Conservation (phyloP, 108 stramenopile genomes). For the Skeletonema marinoi region DNA sequence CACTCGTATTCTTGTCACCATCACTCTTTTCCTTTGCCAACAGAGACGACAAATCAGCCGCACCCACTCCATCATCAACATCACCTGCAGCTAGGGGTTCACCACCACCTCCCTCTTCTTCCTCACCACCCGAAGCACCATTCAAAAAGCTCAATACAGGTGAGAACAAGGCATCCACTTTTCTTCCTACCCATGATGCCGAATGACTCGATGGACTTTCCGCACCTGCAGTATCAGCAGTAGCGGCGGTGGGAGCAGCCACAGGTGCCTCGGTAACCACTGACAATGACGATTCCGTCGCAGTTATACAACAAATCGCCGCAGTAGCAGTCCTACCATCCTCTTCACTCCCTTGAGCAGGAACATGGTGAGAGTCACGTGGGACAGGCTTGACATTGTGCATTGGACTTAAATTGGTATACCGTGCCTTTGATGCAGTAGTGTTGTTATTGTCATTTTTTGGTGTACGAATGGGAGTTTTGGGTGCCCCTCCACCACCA, state of each 20-base stretch:
- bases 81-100: too few relatives aligned
- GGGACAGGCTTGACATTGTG: slow-evolving; percentile 62
- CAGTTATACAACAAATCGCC: neutral
- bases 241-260: too few relatives aligned
- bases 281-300: neutral
- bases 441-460: slow-evolving; percentile 5
- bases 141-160: slow-evolving; percentile 70
- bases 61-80: too few relatives aligned
- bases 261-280: neutral
- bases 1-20: too few relatives aligned
- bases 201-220: neutral
- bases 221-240: neutral
- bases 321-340: too few relatives aligned
- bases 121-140: slow-evolving; percentile 6
- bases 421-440: slow-evolving; percentile 1
- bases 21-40: too few relatives aligned
- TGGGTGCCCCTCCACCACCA: slow-evolving; percentile 12
- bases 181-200: slow-evolving; percentile 51
- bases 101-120: neutral
- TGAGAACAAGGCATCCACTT: slow-evolving; percentile 73
- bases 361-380: slow-evolving; percentile 23
- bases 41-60: too few relatives aligned
- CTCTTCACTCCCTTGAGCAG: too few relatives aligned
- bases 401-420: slow-evolving; percentile 65
- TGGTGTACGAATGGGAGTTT: slow-evolving; percentile 19